Evolutionary conservation across 768 basidiomycete species (phyloP).

Genomic region (Lactarius hengduanensis): DNA sequence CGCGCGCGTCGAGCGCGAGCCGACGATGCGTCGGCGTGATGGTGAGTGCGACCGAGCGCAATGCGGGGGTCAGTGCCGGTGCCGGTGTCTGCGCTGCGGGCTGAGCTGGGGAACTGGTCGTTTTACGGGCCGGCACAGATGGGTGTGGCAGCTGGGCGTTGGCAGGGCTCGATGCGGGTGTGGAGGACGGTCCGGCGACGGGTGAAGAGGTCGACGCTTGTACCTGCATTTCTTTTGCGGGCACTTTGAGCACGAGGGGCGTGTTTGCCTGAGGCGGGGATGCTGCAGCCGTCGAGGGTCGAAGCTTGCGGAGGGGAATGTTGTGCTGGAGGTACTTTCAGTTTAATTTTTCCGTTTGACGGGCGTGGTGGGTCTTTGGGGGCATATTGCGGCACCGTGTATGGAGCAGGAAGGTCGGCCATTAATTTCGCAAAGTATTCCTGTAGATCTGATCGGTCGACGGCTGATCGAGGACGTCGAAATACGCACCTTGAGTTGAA

Average conservation of each 20-base stretch:
- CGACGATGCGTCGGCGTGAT: constrained; percentile 54
- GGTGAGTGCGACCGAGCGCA: constrained; percentile 32
- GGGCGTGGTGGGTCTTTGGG: constrained; percentile 42
- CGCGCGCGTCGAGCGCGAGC: constrained; percentile 58
- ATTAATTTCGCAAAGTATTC: constrained; percentile 72
- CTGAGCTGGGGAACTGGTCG: constrained; percentile 12
- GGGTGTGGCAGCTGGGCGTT: constrained; percentile 5
- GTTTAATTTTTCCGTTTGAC: constrained; percentile 59
- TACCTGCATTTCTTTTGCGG: constrained; percentile 9
- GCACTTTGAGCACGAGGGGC: constrained; percentile 31
- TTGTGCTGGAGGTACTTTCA: constrained; percentile 57
- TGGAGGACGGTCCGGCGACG: constrained; percentile 27
- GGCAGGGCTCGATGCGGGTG: constrained; percentile 19
- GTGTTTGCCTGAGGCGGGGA: constrained; percentile 31
- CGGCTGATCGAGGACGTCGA: constrained; percentile 11
- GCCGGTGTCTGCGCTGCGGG: constrained; percentile 12
- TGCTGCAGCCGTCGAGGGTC: constrained; percentile 29
- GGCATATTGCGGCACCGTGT: constrained; percentile 58
- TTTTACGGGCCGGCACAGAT: constrained; percentile 25
- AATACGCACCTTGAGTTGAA: constrained; percentile 55
- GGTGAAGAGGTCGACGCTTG: constrained; percentile 30
- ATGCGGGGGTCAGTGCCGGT: constrained; percentile 24
- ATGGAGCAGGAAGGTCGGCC: constrained; percentile 72
- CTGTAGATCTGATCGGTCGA: constrained; percentile 39
- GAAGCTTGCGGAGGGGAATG: constrained; percentile 34